These are phyloP conservation scores for Scolecobasidium constrictum DNA, from an alignment of 2,329 filamentous ascomycete genomes.

Conservation along the genomic window DNA sequence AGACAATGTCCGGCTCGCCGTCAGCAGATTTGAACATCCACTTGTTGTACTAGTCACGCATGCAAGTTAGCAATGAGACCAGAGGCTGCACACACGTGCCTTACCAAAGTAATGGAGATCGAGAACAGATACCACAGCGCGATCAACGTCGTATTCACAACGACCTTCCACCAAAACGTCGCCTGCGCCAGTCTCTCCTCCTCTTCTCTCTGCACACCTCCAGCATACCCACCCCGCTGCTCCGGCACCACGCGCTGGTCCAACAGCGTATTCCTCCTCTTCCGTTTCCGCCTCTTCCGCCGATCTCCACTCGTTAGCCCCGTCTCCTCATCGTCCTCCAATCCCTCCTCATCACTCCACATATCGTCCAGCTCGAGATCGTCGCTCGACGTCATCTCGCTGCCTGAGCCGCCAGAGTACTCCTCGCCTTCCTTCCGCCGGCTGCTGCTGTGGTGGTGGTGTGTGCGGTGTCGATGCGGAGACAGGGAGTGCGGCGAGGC, in stretches of 20 bases:
- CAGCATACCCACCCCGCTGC: slow-evolving; percentile 10
- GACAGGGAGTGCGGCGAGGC: neutral
- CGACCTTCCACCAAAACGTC: slow-evolving; percentile 55
- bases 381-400: slow-evolving; percentile 26
- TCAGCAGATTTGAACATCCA: slow-evolving; percentile 80
- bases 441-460: too few relatives aligned
- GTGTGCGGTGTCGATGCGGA: slow-evolving; percentile 7
- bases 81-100: too few relatives aligned
- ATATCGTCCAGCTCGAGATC: slow-evolving; percentile 49
- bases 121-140: slow-evolving; percentile 87
- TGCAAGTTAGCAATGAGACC: slow-evolving; percentile 13
- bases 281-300: slow-evolving; percentile 54
- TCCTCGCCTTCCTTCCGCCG: slow-evolving; percentile 21
- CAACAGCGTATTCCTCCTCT: slow-evolving; percentile 57
- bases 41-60: slow-evolving; percentile 72
- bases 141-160: slow-evolving; percentile 73
- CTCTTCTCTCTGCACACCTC: slow-evolving; percentile 50
- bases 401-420: slow-evolving; percentile 18
- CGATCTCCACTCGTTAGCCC: slow-evolving; percentile 68
- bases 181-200: slow-evolving; percentile 69
- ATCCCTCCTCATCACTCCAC: slow-evolving; percentile 59
- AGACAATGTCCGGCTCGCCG: slow-evolving; percentile 46
- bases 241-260: slow-evolving; percentile 55
- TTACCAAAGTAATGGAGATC: slow-evolving; percentile 79
- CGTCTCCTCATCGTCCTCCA: slow-evolving; percentile 76